Evolutionary conservation across 495 filamentous ascomycete genomes (phyloP).

Genomic region (Penicillium cataractarum): DNA sequence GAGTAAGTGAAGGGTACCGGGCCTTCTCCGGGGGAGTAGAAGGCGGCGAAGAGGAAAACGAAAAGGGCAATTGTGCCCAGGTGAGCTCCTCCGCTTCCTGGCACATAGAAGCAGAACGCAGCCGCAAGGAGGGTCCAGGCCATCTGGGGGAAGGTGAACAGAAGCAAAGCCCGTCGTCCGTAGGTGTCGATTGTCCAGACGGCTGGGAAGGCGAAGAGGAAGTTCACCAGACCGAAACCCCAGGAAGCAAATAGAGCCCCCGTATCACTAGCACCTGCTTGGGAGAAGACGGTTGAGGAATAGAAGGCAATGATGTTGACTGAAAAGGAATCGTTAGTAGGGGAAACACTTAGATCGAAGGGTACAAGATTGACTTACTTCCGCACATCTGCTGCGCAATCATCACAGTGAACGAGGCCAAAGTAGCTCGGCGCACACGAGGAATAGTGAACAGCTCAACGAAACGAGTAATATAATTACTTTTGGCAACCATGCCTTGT

Average conservation of each 20-base stretch:
- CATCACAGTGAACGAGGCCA: constrained; percentile 69
- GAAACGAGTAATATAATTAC: constrained; percentile 60
- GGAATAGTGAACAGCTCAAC: constrained; percentile 70
- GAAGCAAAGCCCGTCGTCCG: constrained; percentile 73
- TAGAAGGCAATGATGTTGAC: constrained; percentile 79
- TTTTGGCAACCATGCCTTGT: constrained; percentile 45
- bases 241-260: constrained; percentile 74
- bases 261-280: constrained; percentile 60
- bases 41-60: constrained; percentile 67
- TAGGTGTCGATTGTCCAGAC: constrained; percentile 87
- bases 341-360: neutral
- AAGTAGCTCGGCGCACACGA: constrained; percentile 66
- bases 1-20: constrained; percentile 76
- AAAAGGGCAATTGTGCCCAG: constrained; percentile 65
- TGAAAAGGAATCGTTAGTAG: constrained; percentile 9
- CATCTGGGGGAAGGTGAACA: constrained; percentile 90
- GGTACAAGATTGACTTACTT: constrained; percentile 39
- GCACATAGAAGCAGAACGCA: constrained; percentile 72
- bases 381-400: constrained; percentile 87
- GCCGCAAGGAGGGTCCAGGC: constrained; percentile 76
- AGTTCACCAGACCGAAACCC: constrained; percentile 84
- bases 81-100: constrained; percentile 51
- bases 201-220: constrained; percentile 80
- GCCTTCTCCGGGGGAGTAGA: constrained; percentile 72
- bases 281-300: constrained; percentile 69